phyloP scores from a whole-genome alignment of 192 early-diverging fungal genomes.

The Podila clonocystis region DNA sequence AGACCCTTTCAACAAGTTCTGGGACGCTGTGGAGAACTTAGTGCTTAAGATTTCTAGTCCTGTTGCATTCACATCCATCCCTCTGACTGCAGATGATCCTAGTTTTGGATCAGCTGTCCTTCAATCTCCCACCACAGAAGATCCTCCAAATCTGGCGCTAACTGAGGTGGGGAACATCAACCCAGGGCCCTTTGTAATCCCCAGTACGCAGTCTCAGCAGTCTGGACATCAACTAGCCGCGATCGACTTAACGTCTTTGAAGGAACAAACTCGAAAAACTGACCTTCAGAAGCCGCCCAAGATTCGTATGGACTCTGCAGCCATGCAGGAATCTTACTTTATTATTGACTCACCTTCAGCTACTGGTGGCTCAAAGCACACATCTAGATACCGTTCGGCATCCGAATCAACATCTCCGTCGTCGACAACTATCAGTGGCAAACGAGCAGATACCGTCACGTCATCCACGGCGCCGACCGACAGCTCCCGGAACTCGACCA shows the following conservation, averaged over 20 bases:
- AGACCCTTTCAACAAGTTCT: conserved; percentile 89
- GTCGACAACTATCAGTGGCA: neutral
- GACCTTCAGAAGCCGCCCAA: neutral
- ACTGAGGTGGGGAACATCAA: no score
- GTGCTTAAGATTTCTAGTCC: conserved; percentile 77
- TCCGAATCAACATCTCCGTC: conserved; percentile 3
- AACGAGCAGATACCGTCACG: conserved; percentile 1
- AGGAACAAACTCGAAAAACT: neutral
- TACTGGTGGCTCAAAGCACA: conserved; percentile 2
- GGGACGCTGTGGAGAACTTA: conserved; percentile 78
- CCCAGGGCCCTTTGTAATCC: no score
- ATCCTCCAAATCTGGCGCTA: conserved; percentile 11
- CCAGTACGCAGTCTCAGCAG: no score
- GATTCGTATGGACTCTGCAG: conserved; percentile 25
- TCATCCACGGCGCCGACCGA: no score
- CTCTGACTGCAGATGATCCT: conserved; percentile 56
- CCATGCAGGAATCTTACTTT: conserved; percentile 67
- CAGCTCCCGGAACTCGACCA: conserved; percentile 19
- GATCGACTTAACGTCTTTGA: no score
- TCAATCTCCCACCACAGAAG: conserved; percentile 14
- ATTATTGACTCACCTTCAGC: conserved; percentile 36
- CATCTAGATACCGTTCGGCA: conserved; percentile 3
- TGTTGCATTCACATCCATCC: conserved; percentile 69
- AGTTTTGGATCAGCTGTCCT: conserved; percentile 13
- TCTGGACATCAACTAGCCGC: no score